Conservation (phyloP, 1,284 basidiomycete genomes). For the Apiotrichum akiyoshidainum region DNA sequence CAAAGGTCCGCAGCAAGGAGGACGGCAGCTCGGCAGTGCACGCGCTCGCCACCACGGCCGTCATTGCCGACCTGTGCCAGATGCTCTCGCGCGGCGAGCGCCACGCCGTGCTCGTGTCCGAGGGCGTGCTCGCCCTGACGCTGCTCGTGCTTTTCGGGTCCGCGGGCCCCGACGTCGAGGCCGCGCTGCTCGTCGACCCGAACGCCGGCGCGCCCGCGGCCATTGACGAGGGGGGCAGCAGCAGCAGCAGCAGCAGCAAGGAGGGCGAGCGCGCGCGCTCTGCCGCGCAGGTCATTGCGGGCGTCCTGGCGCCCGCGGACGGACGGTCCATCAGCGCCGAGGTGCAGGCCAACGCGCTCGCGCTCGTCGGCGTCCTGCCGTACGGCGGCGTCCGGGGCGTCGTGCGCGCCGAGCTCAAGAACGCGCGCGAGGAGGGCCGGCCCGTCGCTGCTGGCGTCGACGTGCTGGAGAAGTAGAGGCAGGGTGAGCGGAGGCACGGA, state of each 20-base stretch:
- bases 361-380: constrained; percentile 8
- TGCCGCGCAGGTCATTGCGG: constrained; percentile 6
- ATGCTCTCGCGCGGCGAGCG: constrained; percentile 72
- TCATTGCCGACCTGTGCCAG: constrained; percentile 63
- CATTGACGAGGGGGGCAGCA: background rate
- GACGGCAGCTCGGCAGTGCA: constrained; percentile 57
- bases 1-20: background rate
- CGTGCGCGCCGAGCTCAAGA: background rate
- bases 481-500: too few relatives aligned
- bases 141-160: constrained; percentile 58
- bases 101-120: constrained; percentile 82
- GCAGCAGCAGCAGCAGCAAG: background rate
- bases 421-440: constrained; percentile 1
- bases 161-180: background rate
- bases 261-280: background rate
- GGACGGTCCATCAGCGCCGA: constrained; percentile 2
- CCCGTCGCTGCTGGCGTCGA: background rate
- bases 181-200: background rate
- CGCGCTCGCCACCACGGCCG: constrained; percentile 57
- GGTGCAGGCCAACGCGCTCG: constrained; percentile 13
- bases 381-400: background rate
- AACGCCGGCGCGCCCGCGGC: background rate
- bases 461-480: background rate
- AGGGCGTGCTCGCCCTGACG: constrained; percentile 78
- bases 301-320: constrained; percentile 8